phyloP scores from a whole-genome alignment of 2,329 filamentous ascomycete genomes.

The Claviceps capensis region DNA sequence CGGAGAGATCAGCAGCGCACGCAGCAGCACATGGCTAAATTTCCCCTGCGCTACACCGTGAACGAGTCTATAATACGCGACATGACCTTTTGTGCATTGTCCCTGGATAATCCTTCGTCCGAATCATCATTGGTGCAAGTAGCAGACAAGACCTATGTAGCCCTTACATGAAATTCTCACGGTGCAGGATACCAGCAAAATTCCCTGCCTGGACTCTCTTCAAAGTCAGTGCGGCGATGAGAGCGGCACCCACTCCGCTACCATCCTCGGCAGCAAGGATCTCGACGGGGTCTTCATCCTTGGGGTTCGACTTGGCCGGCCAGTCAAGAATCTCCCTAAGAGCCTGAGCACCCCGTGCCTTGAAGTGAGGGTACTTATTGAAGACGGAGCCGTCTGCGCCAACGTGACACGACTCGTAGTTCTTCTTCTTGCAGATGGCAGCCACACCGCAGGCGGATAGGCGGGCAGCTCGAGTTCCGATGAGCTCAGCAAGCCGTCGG shows the following conservation, averaged over 20 bases:
- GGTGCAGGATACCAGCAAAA: constrained; percentile 48
- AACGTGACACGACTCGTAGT: constrained; percentile 75
- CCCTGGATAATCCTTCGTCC: no score
- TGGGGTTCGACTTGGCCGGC: constrained; percentile 52
- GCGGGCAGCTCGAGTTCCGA: constrained; percentile 85
- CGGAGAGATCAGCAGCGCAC: not conserved
- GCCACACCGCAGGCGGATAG: constrained; percentile 90
- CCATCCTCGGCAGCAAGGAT: constrained; percentile 88
- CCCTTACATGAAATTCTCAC: constrained; percentile 40
- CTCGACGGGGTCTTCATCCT: constrained; percentile 76
- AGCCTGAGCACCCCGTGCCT: constrained; percentile 76
- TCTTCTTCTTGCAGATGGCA: constrained; percentile 94
- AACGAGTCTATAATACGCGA: not conserved
- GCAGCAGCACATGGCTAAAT: not conserved
- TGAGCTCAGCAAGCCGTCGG: constrained; percentile 80
- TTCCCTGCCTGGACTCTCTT: constrained; percentile 52
- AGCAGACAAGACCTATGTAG: no score
- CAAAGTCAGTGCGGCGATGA: constrained; percentile 68
- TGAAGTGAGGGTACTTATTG: constrained; percentile 99
- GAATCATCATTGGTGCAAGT: no score
- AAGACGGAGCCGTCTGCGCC: constrained; percentile 96
- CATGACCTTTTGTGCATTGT: not conserved
- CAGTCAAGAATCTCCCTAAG: constrained; percentile 93
- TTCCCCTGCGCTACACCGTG: not conserved
- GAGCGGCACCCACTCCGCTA: constrained; percentile 86